A percentile compares a stretch with the other conserved stretches of the same genome.
phyloP scores from a whole-genome alignment of 2,329 filamentous ascomycete genomes.

The Cladosporium sp. region DNA sequence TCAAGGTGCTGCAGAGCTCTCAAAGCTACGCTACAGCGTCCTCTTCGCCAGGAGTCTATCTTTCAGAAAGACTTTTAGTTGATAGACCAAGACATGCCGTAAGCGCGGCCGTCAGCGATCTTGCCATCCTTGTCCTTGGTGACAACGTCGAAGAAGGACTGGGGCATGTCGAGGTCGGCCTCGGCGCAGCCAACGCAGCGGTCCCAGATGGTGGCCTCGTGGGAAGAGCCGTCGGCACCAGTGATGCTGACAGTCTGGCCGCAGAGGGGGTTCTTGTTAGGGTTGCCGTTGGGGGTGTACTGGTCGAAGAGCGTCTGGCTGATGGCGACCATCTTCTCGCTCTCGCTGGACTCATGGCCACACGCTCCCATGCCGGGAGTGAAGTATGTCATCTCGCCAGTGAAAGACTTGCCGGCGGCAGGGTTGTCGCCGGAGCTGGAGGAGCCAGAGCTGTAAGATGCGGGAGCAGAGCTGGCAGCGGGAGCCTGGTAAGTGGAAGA shows the following conservation, averaged over 20 bases:
- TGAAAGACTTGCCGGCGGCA: constrained; percentile 41
- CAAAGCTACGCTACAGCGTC: background rate
- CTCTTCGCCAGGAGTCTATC: background rate
- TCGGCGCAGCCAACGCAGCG: constrained; percentile 70
- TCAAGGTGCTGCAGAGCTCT: background rate
- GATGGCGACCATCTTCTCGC: constrained; percentile 68
- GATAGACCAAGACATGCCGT: constrained; percentile 46
- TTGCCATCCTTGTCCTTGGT: constrained; percentile 27
- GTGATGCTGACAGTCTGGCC: constrained; percentile 66
- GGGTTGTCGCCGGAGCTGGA: constrained; percentile 21
- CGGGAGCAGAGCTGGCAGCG: constrained; percentile 22
- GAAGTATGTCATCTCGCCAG: constrained; percentile 75
- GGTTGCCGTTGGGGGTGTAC: constrained; percentile 32
- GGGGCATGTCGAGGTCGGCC: constrained; percentile 61
- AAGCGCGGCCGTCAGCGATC: constrained; percentile 42
- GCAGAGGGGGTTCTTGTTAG: constrained; percentile 71
- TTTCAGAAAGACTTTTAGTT: constrained; percentile 24
- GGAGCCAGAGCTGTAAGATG: constrained; percentile 24
- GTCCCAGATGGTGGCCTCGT: constrained; percentile 64
- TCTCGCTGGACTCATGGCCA: constrained; percentile 59
- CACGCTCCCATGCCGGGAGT: constrained; percentile 68
- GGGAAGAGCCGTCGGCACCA: constrained; percentile 56
- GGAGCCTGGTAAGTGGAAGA: constrained; percentile 22
- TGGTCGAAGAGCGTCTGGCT: constrained; percentile 63
- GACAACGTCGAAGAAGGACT: constrained; percentile 41